phyloP scores from a whole-genome alignment of 495 filamentous ascomycete species.

The Penicillium argentinense region DNA sequence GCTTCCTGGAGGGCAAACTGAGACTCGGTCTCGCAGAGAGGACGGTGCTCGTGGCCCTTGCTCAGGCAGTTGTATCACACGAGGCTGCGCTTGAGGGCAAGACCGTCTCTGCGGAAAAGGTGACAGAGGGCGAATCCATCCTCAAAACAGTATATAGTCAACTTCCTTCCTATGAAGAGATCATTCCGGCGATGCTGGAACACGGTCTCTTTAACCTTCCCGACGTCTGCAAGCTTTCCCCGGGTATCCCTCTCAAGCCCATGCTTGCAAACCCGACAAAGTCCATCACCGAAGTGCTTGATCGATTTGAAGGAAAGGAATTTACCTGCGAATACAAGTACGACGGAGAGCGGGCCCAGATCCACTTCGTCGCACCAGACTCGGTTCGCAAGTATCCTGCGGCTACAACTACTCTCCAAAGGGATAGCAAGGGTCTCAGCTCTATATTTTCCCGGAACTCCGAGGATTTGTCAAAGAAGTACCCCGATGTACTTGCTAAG shows the following conservation, averaged over 20 bases:
- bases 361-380: conserved; percentile 91
- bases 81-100: conserved; percentile 67
- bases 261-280: conserved; percentile 99
- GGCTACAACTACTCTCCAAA: conserved; percentile 37
- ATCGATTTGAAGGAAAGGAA: conserved; percentile 91
- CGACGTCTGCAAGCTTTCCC: conserved; percentile 87
- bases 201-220: conserved; percentile 79
- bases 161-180: conserved; percentile 91
- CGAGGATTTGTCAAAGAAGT: conserved; percentile 95
- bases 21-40: conserved; percentile 88
- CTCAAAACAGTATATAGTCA: conserved; percentile 94
- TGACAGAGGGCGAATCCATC: conserved; percentile 78
- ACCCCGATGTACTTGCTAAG: conserved; percentile 89
- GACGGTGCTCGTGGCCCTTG: conserved; percentile 83
- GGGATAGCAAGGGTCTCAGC: conserved; percentile 64
- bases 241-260: conserved; percentile 93
- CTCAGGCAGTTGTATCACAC: conserved; percentile 83
- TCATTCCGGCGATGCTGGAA: conserved; percentile 84
- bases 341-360: conserved; percentile 94
- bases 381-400: conserved; percentile 63
- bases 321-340: conserved; percentile 99
- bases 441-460: conserved; percentile 97
- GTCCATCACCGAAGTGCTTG: conserved; percentile 96
- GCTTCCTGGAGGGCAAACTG: conserved; percentile 92
- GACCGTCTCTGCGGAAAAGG: conserved; percentile 67